Base-by-base conservation (phyloP, 176 grass and related monocot genomes). In the Bothriochloa decipiens region DNA sequence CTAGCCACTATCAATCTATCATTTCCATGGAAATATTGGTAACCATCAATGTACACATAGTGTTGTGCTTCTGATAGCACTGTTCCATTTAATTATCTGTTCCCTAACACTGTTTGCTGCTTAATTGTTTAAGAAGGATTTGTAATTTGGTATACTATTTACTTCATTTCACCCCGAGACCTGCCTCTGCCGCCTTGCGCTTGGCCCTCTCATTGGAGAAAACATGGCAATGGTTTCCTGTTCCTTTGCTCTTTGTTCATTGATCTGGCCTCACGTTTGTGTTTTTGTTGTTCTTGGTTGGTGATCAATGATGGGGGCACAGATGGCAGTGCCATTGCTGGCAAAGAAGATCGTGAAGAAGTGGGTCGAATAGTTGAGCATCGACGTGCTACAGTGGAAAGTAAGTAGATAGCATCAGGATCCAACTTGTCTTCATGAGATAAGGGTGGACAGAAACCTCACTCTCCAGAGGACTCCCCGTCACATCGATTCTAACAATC, bases 11-110 rank as follows among this genome's bases (percentile, higher is more conserved):
- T 64, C 11, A 32, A 2, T 32, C 29, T 32, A 32, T 32, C 29
- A 32, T 32, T 80, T 86, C 41, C 7, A 17, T 26, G 55, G 40
- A 80, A 79, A 39, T 72, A 73, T 86, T 50, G 53, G 39, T 55
- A 35, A 33, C 32, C 27, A 65, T 80, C 13, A 70, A 35, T 72
- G 22, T 70, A 61, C n/a, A 43, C 50, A 37, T 6, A 25, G 32
- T 20, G 64, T 8, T n/a, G 49, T 58, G 39, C 69, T 65, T 43
- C 25, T 28, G 9, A 13, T 16, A 33, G 70, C 11, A 75, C 64
- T 37, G 22, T 14, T 39, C 79, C 35, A 63, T 64, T 64, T 40
- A 47, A 43, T 33, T 58, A 83, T 63, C n/a, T 47, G 26, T 74
- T 79, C 2, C 25, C 20, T 79, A 66, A 18, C 16, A 28, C 62